These are phyloP conservation scores for Brachypodium distachyon DNA, from an alignment of 202 grass and related monocot species.

Conservation along the genomic window DNA sequence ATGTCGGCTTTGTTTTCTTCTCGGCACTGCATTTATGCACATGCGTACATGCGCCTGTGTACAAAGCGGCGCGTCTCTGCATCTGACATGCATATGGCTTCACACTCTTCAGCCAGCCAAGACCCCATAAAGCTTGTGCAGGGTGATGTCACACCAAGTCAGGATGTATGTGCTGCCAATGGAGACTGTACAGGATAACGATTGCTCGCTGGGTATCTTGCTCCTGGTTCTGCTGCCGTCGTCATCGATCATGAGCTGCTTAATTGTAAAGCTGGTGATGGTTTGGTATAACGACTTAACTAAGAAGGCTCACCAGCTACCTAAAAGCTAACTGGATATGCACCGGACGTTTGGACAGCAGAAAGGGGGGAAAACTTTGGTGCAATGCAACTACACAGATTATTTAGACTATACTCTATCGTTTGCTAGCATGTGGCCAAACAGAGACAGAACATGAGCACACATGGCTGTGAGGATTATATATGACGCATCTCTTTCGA, in stretches of 20 bases:
- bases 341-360: neutral
- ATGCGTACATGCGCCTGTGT: no score
- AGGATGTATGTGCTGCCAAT: neutral
- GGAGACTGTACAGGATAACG: neutral
- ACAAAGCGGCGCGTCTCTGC: neutral
- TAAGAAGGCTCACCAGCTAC: no score
- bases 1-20: no score
- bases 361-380: slow-evolving; percentile 6
- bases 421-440: neutral
- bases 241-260: neutral
- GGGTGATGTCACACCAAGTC: neutral
- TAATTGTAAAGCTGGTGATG: neutral
- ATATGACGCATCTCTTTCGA: neutral
- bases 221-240: no score
- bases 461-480: neutral
- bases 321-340: neutral
- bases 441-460: neutral
- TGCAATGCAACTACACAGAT: neutral
- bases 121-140: neutral
- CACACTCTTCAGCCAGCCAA: neutral
- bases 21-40: neutral
- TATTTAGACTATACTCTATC: neutral
- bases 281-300: no score
- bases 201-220: neutral
- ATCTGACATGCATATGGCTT: neutral